Percentiles rank a stretch among this genome's conserved stretches.
Evolutionary conservation across 495 filamentous ascomycete genomes (phyloP).

Genomic region (Baudoinia panamericana): DNA sequence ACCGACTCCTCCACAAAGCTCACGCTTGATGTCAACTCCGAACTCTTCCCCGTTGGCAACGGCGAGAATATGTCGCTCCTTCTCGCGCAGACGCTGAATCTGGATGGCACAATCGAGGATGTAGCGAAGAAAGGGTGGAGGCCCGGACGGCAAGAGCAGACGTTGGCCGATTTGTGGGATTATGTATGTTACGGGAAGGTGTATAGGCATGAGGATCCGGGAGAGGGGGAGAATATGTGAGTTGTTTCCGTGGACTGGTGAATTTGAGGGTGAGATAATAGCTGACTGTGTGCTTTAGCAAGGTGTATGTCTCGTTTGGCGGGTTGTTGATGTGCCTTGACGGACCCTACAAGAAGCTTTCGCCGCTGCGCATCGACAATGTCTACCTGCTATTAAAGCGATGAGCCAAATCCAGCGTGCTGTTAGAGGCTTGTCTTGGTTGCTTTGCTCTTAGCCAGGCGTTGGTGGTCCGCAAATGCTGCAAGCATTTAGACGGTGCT

Average conservation of each 20-base stretch:
- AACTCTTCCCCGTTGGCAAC: slow-evolving; percentile 65
- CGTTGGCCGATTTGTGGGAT: slow-evolving; percentile 81
- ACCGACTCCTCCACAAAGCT: slow-evolving; percentile 58
- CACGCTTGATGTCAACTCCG: slow-evolving; percentile 83
- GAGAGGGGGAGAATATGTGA: slow-evolving; percentile 70
- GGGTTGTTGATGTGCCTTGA: slow-evolving; percentile 79
- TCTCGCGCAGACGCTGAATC: slow-evolving; percentile 66
- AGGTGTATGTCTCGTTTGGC: slow-evolving; percentile 84
- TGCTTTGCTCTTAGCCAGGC: slow-evolving; percentile 15
- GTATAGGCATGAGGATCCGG: slow-evolving; percentile 86
- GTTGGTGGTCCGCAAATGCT: slow-evolving; percentile 12
- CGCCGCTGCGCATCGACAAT: slow-evolving; percentile 78
- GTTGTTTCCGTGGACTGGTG: slow-evolving; percentile 24
- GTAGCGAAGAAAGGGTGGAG: slow-evolving; percentile 27
- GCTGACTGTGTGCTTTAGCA: slow-evolving; percentile 41
- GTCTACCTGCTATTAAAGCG: slow-evolving; percentile 89
- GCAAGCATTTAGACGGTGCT: not conserved
- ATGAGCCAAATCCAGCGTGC: slow-evolving; percentile 33
- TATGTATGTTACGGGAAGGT: slow-evolving; percentile 98
- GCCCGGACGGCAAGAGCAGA: slow-evolving; percentile 76
- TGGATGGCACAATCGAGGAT: slow-evolving; percentile 68
- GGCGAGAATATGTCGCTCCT: slow-evolving; percentile 67
- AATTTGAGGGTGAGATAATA: not conserved
- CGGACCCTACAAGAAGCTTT: slow-evolving; percentile 91
- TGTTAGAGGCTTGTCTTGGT: not conserved